Evolutionary conservation across 768 basidiomycete genomes (phyloP), one percentile per base, ranked within the genome.

Genomic region (Mycena alexandri): DNA sequence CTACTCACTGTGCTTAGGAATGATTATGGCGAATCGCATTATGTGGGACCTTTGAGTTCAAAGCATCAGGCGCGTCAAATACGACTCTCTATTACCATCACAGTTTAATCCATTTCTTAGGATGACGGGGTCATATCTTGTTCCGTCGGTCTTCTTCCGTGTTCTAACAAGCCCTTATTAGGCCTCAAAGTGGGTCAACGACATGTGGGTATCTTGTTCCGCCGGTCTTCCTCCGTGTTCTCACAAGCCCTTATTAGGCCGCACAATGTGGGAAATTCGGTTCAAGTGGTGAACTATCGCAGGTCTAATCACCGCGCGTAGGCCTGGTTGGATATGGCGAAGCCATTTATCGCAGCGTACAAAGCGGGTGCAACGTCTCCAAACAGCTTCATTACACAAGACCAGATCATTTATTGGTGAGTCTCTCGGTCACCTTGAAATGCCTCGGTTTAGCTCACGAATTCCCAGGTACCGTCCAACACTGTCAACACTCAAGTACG

Each of bases 331-430:
- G 75, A 80, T 59, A 81, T 86, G 78, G 80, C 81, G 58, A 82
- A 82, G 50, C 84, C 82, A 73, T 85, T 81, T 71, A 80, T 83
- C 29, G 70, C 75, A 12, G 82, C 82, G 9, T 86, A 79, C 81
- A 84, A 84, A 73, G 82, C 79, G 10, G 84, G 85, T n/a, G 59
- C 71, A 17, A 61, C 70, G 22, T 67, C 65, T 21, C 50, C 58
- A 12, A 61, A 67, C 36, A 67, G 62, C 53, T 71, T 64, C 56
- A 71, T 71, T 34, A 71, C 66, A 0, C 38, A 53, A 22, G 70
- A 71, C 62, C 62, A 71, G 53, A 64, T 71, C 25, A 68, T 71
- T 38, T 71, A 71, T 21, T 71, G 70, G 70, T 67, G 16, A 14
- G 3, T n/a, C n/a, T n/a, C n/a, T 47, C 16, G 38, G 6, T 5